Base-by-base conservation (phyloP, 2,329 filamentous ascomycete species). In the Neurospora sp. region DNA sequence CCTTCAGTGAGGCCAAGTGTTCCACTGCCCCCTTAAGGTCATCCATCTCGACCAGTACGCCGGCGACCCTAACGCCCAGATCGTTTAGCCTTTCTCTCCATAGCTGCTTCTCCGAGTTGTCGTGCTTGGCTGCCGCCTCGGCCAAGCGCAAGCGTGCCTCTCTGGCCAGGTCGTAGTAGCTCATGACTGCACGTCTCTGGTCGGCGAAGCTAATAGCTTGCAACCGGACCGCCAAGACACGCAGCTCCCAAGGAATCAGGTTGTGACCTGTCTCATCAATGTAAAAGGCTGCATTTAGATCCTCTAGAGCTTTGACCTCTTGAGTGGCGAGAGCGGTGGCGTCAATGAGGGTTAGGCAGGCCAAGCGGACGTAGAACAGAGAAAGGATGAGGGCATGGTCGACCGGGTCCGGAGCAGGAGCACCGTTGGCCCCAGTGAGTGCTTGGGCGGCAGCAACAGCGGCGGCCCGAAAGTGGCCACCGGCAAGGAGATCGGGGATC, bases 131-230 rank as follows among this genome's bases (percentile, higher is more conserved):
- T 5, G 75, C 77, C 0, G 87, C 84, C 39, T 81, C 83, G 19
- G 82, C 80, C 5, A 92, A 82, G 70, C 86, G 85, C 2, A 83
- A 82, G 19, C 93, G 85, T 2, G 92, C 93, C 79, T 97, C 93
- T 9, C 91, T 82, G 0, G 90, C 93, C 2, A 98, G 85, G 73
- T 97, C 93, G 78, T 97, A 97, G 78, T 97, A 93, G 66, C 91
- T 92, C 85, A 96, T 95, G 70, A 99, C 90, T 3, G 92, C 91
- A 72, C 94, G 86, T 4, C 95, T 86, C 67, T 90, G 88, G 79
- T 99, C 96, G 4, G 90, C 90, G 73, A 96, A 96, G 0, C 93
- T 93, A 66, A 97, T 86, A 0, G 92, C 93, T 74, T 97, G 93
- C 23, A 98, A 84, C 1, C 94, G 87, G 9, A 97, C 91, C 7